Base-by-base conservation (phyloP, 192 early-diverging fungal genomes). In the Coemansia aciculifera region DNA sequence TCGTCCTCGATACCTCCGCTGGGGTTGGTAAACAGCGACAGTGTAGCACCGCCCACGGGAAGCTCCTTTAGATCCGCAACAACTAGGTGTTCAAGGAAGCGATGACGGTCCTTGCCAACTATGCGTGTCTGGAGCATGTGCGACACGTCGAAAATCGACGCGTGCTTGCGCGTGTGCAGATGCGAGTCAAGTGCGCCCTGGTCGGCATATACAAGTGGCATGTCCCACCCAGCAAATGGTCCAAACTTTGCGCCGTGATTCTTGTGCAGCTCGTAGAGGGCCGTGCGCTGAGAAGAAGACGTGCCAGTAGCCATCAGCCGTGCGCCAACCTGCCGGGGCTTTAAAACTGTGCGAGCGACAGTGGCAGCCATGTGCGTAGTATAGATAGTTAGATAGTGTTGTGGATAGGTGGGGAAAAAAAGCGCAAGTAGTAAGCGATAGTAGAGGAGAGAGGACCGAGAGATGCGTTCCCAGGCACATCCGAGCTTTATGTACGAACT, bases 1-100 rank as follows among this genome's bases (percentile, higher is more conserved):
- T 99, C 97, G 70, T 99, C 97, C 71, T 98, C 95, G 64, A 99
- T 99, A 51, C 97, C 97, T 38, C 97, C 97, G 39, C 92, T 84
- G 68, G 93, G 93, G 85, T 97, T 99, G 46, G 95, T 98, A 74
- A 98, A 94, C 60, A 99, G 85, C 24, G 96, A 95, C 9, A 99
- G 82, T 11, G 94, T 95, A 8, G 91, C 90, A 29, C 81, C 75
- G 54, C 91, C 93, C 3, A 90, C 86, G 13, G 90, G 91, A 31
- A 99, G 83, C 44, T 86, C 90, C 67, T 90, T 73, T 27, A 95
- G 73, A 71, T 99, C 97, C 38, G 87, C 97, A 4, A 97, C 95
- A 1, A 94, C 87, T 6, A 99, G 81, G 17, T 86, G 85, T 78
- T 98, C 95, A 59, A 96, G 86, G 83, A 99, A 98, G 62, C 89